Conservation (phyloP, 352 stramenopile species). For the Phytophthora macrochlamydospora region DNA sequence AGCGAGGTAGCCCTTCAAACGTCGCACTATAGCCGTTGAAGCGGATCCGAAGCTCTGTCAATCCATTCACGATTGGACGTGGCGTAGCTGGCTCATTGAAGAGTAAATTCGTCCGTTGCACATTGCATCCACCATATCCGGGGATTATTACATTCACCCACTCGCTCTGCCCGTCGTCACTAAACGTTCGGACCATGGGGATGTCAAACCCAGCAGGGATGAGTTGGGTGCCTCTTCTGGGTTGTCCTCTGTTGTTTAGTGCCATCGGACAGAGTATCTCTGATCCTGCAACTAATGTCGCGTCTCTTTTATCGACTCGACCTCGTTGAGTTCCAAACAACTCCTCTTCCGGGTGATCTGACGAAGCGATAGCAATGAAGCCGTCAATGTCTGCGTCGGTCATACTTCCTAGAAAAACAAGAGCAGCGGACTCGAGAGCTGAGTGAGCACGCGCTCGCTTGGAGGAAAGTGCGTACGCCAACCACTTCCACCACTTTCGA, state of each 20-base stretch:
- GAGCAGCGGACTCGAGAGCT: background rate
- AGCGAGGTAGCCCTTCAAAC: slow-evolving; percentile 3
- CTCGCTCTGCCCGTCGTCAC: slow-evolving; percentile 11
- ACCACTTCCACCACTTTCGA: background rate
- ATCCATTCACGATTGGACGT: too few species aligned
- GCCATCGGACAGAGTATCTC: background rate
- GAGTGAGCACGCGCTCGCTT: background rate
- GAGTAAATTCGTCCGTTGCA: slow-evolving; percentile 6
- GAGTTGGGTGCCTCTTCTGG: background rate
- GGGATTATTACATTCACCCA: slow-evolving; percentile 14
- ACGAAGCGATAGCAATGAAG: background rate
- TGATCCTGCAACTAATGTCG: background rate
- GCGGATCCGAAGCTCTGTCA: slow-evolving; percentile 7
- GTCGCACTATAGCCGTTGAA: background rate
- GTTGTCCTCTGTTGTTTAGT: background rate
- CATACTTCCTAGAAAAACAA: background rate
- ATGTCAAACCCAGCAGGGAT: background rate
- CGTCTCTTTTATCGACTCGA: background rate
- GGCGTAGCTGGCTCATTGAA: background rate
- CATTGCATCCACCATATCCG: slow-evolving; percentile 9
- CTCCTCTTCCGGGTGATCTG: background rate
- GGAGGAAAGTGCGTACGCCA: background rate
- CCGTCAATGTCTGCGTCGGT: background rate
- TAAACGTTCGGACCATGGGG: slow-evolving; percentile 3
- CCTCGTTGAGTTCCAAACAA: background rate